Evolutionary conservation across 306 rosid species (phyloP), one percentile per base, ranked within the genome.

Genomic region (Herpetospermum pedunculosum): DNA sequence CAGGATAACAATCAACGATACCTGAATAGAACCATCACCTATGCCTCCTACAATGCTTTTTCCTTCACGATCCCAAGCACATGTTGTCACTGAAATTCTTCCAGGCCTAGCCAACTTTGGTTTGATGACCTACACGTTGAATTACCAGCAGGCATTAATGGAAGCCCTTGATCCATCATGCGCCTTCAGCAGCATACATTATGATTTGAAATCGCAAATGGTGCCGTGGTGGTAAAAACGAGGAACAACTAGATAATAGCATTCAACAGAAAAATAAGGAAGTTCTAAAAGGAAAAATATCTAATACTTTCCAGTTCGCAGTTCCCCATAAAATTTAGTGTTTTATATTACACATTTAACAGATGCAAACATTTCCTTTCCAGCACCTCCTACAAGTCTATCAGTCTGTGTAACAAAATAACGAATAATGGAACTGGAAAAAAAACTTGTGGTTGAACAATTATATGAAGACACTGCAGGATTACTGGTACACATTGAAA

Each of bases 1-100:
- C 64, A 10, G 47, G 58, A 47, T 57, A 68, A 57, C 6, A 10
- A 37, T 62, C 13, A 69, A 19, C 47, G 28, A 21, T 78, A 93
- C 98, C 96, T 91, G 97, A 75, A 93, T 91, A 72, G 98, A 89
- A 74, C 98, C 97, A 85, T 93, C 96, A 60, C 94, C 98, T 59
- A 89, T 89, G 76, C 91, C 98, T 76, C 98, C 98, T 41, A 88
- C 91, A 37, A 93, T 85, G 80, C 92, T 81, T 86, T 89, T 91
- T 57, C 97, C 98, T 64, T 93, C 97, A 49, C 40, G 79, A 81
- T 93, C 85, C 98, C 98, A 91, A 64, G 96, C 76, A 78, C 98
- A 93, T 11, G 97, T 91, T 70, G 96, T 91, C 47, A 93, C 96
- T 26, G 97, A 94, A 77, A 88, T 86, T 84, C 98, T 93, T 83